phyloP scores from a whole-genome alignment of 2,329 filamentous ascomycete genomes.

The Falciphora oryzae region DNA sequence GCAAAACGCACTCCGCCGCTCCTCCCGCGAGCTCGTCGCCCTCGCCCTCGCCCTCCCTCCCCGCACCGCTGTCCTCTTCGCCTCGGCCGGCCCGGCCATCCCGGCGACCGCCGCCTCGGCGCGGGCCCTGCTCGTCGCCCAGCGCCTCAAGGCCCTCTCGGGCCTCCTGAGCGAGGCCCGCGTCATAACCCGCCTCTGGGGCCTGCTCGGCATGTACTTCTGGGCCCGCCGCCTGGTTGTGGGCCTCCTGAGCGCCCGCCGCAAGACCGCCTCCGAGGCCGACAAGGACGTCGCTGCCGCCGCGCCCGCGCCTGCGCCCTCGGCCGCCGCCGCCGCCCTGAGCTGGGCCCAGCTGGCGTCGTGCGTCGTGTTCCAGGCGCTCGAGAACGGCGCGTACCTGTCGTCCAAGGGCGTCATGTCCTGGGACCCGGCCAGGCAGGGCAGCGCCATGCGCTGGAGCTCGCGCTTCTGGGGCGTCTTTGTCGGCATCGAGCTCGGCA shows the following conservation, averaged over 20 bases:
- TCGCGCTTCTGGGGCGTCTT: conserved; percentile 75
- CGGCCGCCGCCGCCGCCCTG: conserved; percentile 39
- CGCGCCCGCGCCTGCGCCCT: conserved; percentile 37
- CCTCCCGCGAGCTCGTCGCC: conserved; percentile 46
- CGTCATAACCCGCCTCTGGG: conserved; percentile 72
- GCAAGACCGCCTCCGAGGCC: conserved; percentile 18
- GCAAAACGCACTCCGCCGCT: conserved; percentile 50
- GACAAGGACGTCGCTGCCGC: conserved; percentile 24
- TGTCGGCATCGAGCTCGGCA: conserved; percentile 68
- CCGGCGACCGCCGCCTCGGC: conserved; percentile 27
- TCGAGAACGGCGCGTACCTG: conserved; percentile 82
- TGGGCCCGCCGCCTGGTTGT: conserved; percentile 51
- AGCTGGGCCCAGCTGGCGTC: conserved; percentile 62
- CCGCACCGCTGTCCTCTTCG: conserved; percentile 37
- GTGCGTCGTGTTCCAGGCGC: conserved; percentile 65
- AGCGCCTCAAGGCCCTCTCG: conserved; percentile 54
- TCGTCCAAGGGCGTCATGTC: conserved; percentile 64
- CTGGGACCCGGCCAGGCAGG: conserved; percentile 50
- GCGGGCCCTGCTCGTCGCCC: conserved; percentile 42
- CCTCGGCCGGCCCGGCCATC: conserved; percentile 22
- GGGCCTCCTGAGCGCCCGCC: conserved; percentile 22
- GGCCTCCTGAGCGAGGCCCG: conserved; percentile 64
- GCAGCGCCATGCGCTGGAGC: conserved; percentile 63
- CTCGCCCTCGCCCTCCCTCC: conserved; percentile 46
- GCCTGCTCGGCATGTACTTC: conserved; percentile 65